Base-by-base conservation (phyloP, 176 grass and related monocot genomes). In the Musa acuminata region DNA sequence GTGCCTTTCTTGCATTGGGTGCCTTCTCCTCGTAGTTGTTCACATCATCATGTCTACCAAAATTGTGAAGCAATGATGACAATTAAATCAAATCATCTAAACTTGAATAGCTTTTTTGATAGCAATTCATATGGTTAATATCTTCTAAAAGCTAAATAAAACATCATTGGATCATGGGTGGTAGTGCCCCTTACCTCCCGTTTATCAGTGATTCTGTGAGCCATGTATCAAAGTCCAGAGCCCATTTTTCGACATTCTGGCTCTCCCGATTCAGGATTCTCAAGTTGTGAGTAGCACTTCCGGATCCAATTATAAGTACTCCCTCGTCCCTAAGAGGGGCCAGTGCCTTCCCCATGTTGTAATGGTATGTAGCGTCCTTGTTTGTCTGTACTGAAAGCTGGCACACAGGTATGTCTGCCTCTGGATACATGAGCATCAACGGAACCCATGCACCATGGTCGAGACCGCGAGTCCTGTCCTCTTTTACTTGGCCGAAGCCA, bases 371-470 rank as follows among this genome's bases (percentile, higher is more conserved):
- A 60, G 78, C 93, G 27, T 82, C 83, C 70, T 81, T 88, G 4
- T 75, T 65, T 24, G 69, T 65, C 79, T 92, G 93, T 26, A 96
- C 63, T 2, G 93, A 88, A 51, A 96, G 87, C 80, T 90, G 90
- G 62, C 82, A 97, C 76, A 97, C 93, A 2, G 93, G 93, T 72
- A 92, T 72, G 81, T 75, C 54, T 50, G 87, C 85, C n/a, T 88
- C 82, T 21, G 90, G 90, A 75, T 92, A 92, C 93, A 96, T 96
- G 67, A 92, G 85, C 85, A 90, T 86, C 25, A 92, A 54, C 13
- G 89, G 87, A 23, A 90, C 87, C 87, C 89, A 97, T 1, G 89
- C 85, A 52, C 83, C 87, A 77, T 96, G 89, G 89, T 96, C 93
- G n/a, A 96, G 93, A 0, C 87, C 85, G 52, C 85, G 90, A 10